Evolutionary conservation across 2,329 filamentous ascomycete species (phyloP).

Genomic region (Fusarium torulosum): DNA sequence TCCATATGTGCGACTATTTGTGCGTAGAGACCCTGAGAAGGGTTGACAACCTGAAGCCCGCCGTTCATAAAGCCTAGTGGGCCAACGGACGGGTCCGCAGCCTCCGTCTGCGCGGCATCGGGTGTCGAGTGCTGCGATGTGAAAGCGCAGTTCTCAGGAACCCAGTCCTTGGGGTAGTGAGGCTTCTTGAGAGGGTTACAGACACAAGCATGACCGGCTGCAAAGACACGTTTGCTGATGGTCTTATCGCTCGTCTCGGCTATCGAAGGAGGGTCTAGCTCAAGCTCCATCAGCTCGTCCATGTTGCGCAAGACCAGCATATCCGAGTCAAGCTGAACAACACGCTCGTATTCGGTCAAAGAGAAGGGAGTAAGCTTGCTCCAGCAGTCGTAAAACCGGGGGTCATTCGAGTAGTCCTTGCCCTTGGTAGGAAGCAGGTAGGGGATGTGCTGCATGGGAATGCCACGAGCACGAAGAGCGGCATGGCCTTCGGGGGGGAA

Average conservation of each 20-base stretch:
- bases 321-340: conserved; percentile 89
- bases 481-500: conserved; percentile 77
- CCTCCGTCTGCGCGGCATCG: conserved; percentile 60
- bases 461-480: conserved; percentile 76
- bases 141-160: conserved; percentile 69
- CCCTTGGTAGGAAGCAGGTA: conserved; percentile 77
- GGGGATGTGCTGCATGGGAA: conserved; percentile 76
- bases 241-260: conserved; percentile 35
- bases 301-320: conserved; percentile 88
- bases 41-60: conserved; percentile 69
- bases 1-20: conserved; percentile 66
- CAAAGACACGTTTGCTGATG: conserved; percentile 74
- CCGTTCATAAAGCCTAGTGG: conserved; percentile 63
- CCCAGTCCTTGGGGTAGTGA: conserved; percentile 83
- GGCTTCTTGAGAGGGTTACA: conserved; percentile 84
- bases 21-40: conserved; percentile 60
- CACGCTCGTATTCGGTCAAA: conserved; percentile 79
- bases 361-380: conserved; percentile 85
- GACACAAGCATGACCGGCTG: conserved; percentile 85
- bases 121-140: conserved; percentile 65
- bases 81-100: conserved; percentile 58
- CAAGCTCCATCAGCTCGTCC: conserved; percentile 91
- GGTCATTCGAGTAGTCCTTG: conserved; percentile 78
- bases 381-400: conserved; percentile 92
- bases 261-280: conserved; percentile 67